These are phyloP conservation scores for Paramecium sexaurelia DNA, from an alignment of 73 alveolate species.

Conservation along the genomic window DNA sequence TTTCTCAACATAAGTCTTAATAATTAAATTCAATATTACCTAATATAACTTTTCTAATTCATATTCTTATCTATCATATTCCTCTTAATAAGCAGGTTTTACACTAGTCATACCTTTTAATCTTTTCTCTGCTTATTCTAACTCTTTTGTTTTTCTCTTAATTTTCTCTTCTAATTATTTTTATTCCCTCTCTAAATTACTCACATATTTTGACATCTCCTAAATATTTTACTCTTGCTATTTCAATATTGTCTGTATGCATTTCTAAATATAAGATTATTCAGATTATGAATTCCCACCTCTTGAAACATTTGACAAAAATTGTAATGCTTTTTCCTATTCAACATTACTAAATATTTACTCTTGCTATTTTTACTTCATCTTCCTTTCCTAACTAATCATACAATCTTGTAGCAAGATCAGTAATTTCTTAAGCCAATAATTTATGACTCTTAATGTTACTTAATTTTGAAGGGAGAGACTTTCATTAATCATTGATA, in stretches of 20 bases:
- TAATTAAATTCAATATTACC: constrained; percentile 4
- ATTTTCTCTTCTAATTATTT: constrained; percentile 15
- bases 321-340: constrained; percentile 54
- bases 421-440: constrained; percentile 92
- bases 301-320: constrained; percentile 48
- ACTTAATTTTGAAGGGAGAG: constrained; percentile 76
- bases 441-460: constrained; percentile 83
- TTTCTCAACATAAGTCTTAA: constrained; percentile 86
- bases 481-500: neutral
- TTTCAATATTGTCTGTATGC: constrained; percentile 41
- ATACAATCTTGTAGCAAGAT: constrained; percentile 91
- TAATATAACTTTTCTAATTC: constrained; percentile 88
- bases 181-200: constrained; percentile 46
- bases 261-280: constrained; percentile 7
- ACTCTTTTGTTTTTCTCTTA: constrained; percentile 17
- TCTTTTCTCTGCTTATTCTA: constrained; percentile 54
- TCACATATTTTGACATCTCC: constrained; percentile 56
- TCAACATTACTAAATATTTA: neutral
- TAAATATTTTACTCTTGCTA: constrained; percentile 45
- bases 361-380: constrained; percentile 80
- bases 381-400: constrained; percentile 96
- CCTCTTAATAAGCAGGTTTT: constrained; percentile 65
- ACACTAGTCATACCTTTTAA: constrained; percentile 55
- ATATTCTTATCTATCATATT: constrained; percentile 63
- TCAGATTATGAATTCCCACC: constrained; percentile 37